Conservation (phyloP, 176 grass and related monocot species). For the Phoenix roebelenii region DNA sequence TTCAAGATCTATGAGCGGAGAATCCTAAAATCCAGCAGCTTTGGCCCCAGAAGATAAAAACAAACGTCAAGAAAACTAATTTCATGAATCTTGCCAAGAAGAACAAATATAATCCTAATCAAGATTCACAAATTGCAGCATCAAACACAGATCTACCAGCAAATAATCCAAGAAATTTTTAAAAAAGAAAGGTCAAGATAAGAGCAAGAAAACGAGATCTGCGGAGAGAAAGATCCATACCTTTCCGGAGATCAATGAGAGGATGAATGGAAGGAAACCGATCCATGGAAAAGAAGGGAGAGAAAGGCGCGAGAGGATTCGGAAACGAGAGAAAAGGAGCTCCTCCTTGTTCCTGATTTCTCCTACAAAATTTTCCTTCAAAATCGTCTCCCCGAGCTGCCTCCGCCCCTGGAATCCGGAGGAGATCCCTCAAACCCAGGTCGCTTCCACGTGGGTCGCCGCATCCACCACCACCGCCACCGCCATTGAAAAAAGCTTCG, state of each 20-base stretch:
- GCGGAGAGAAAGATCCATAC: neutral
- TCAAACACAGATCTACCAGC: neutral
- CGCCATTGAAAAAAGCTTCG: neutral
- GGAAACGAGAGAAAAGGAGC: neutral
- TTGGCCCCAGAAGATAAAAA: too few relatives aligned
- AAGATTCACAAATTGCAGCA: neutral
- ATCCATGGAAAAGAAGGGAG: neutral
- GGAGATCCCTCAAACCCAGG: neutral
- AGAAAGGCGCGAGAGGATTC: neutral
- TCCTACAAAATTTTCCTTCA: too few relatives aligned
- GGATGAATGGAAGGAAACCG: constrained; percentile 8
- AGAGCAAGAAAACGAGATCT: constrained; percentile 5
- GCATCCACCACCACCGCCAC: neutral
- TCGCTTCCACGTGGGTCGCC: too few relatives aligned
- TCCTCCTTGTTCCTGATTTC: neutral
- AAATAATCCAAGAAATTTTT: neutral
- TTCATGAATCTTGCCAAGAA: too few relatives aligned
- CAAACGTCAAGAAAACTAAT: too few relatives aligned
- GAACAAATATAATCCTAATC: too few relatives aligned
- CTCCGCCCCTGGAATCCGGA: too few relatives aligned
- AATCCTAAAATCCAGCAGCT: too few relatives aligned
- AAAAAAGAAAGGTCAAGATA: neutral
- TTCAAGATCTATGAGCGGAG: too few relatives aligned
- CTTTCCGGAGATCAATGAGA: constrained; percentile 31
- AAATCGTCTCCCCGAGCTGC: too few relatives aligned